phyloP scores from a whole-genome alignment of 176 grass and related monocot species.

The Oryza officinalis region DNA sequence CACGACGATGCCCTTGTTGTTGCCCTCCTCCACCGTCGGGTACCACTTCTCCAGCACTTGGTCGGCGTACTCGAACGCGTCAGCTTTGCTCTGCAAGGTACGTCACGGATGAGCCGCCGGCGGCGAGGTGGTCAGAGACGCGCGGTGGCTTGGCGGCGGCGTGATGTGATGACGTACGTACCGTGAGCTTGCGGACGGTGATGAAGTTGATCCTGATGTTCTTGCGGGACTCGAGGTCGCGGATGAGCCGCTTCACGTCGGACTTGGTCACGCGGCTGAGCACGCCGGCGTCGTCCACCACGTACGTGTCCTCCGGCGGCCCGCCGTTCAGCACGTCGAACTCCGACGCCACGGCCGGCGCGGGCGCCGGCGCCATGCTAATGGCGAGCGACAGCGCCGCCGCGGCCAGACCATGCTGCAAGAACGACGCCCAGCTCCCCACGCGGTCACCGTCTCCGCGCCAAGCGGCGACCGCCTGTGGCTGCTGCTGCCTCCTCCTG shows the following conservation, averaged over 20 bases:
- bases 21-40: slow-evolving; percentile 85
- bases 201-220: slow-evolving; percentile 88
- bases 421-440: slow-evolving; percentile 65
- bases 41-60: slow-evolving; percentile 99
- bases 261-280: slow-evolving; percentile 97
- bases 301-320: slow-evolving; percentile 69
- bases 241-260: slow-evolving; percentile 68
- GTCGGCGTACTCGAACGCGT: slow-evolving; percentile 99
- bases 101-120: not conserved
- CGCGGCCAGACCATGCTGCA: slow-evolving; percentile 73
- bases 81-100: slow-evolving; percentile 82
- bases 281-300: slow-evolving; percentile 92
- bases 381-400: slow-evolving; percentile 80
- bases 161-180: slow-evolving; percentile 17
- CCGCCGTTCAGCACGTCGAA: slow-evolving; percentile 89
- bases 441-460: not conserved
- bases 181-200: slow-evolving; percentile 94
- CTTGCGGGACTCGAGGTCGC: slow-evolving; percentile 84
- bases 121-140: not conserved
- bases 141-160: not conserved
- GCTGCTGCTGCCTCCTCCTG: slow-evolving; percentile 23
- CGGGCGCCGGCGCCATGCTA: slow-evolving; percentile 59
- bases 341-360: slow-evolving; percentile 68
- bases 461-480: not conserved
- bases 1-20: slow-evolving; percentile 92